phyloP scores from a whole-genome alignment of 176 grass and related monocot genomes.

The Zoysia japonica region DNA sequence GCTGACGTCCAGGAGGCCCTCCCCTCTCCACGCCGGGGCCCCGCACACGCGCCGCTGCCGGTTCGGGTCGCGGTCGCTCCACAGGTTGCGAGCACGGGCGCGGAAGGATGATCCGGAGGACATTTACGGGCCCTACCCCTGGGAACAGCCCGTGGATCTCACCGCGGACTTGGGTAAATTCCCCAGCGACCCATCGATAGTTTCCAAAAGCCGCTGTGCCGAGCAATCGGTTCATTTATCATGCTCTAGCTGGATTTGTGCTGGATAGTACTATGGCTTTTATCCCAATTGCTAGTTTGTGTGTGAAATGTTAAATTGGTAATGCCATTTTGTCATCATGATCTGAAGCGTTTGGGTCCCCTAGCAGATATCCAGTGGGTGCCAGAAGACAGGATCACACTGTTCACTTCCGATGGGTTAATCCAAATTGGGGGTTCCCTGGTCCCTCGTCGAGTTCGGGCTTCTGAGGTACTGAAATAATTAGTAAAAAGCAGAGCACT shows the following conservation, averaged over 20 bases:
- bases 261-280: background rate
- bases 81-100: conserved; percentile 47
- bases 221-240: background rate
- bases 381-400: conserved; percentile 71
- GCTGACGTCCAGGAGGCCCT: conserved; percentile 43
- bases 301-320: background rate
- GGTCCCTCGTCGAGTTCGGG: conserved; percentile 58
- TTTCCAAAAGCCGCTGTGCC: background rate
- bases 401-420: conserved; percentile 92
- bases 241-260: background rate
- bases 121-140: conserved; percentile 84
- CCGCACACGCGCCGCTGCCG: conserved; percentile 25
- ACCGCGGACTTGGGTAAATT: conserved; percentile 32
- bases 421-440: conserved; percentile 86
- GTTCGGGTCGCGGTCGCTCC: conserved; percentile 19
- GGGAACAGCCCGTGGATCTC: conserved; percentile 72
- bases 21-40: conserved; percentile 29
- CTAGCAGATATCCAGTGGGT: conserved; percentile 81
- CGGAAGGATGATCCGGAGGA: conserved; percentile 61
- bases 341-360: conserved; percentile 26
- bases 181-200: background rate
- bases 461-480: conserved; percentile 53
- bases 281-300: background rate
- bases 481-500: background rate
- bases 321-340: background rate